Evolutionary conservation across 2,329 filamentous ascomycete genomes (phyloP).

Genomic region (Apiospora koreana): DNA sequence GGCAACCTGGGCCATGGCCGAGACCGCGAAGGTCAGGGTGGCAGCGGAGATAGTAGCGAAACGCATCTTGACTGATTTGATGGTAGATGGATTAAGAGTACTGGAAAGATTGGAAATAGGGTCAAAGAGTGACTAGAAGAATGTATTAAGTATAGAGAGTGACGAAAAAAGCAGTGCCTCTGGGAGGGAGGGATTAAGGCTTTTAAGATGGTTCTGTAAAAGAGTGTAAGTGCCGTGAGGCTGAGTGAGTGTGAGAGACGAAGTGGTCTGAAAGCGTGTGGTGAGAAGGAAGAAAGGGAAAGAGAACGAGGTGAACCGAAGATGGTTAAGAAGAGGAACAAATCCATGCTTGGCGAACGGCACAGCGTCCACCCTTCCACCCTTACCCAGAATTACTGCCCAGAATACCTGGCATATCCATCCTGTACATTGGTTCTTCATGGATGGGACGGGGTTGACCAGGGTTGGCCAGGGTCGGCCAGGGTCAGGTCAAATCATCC

Average conservation of each 20-base stretch:
- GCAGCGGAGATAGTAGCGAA: slow-evolving; percentile 50
- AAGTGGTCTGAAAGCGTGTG: slow-evolving; percentile 11
- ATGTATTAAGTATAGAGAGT: slow-evolving; percentile 15
- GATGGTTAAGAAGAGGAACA: slow-evolving; percentile 10
- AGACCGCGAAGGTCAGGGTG: slow-evolving; percentile 52
- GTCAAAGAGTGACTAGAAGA: slow-evolving; percentile 12
- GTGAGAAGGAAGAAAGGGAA: slow-evolving; percentile 7
- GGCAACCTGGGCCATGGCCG: slow-evolving; percentile 54
- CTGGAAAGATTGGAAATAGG: background rate
- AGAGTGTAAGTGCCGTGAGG: slow-evolving; percentile 14
- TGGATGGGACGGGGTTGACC: background rate
- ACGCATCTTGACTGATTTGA: slow-evolving; percentile 50
- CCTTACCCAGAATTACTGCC: slow-evolving; percentile 3
- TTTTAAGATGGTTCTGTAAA: slow-evolving; percentile 12
- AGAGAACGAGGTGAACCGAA: background rate
- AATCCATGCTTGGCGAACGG: slow-evolving; percentile 10
- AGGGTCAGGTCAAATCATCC: slow-evolving; percentile 8
- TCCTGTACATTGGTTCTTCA: background rate
- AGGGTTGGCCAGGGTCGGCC: background rate
- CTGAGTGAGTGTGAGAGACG: slow-evolving; percentile 18
- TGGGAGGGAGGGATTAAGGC: slow-evolving; percentile 5
- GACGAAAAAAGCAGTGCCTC: slow-evolving; percentile 5
- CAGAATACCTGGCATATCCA: slow-evolving; percentile 3
- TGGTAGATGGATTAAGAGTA: slow-evolving; percentile 15
- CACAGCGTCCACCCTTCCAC: slow-evolving; percentile 14